Evolutionary conservation across 352 stramenopile species (phyloP).

Genomic region (Globisporangium nagaii): DNA sequence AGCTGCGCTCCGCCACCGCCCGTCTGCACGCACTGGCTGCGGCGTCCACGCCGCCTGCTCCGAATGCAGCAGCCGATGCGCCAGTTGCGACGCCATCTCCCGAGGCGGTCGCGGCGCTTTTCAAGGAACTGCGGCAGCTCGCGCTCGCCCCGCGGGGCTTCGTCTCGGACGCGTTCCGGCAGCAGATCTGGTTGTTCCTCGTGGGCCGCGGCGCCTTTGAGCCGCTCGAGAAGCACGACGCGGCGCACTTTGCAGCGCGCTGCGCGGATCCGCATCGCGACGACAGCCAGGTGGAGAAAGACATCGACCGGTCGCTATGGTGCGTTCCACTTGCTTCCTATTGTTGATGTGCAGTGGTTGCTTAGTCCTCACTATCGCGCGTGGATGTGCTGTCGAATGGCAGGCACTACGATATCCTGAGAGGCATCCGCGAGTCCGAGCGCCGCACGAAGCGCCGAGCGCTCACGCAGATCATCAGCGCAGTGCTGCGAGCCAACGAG

Average conservation of each 20-base stretch:
- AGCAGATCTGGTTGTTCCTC: slow-evolving; percentile 60
- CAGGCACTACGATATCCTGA: slow-evolving; percentile 72
- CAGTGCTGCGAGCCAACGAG: slow-evolving; percentile 35
- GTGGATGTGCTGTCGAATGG: not conserved
- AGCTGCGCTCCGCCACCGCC: slow-evolving; percentile 30
- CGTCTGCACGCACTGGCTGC: slow-evolving; percentile 20
- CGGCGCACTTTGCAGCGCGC: slow-evolving; percentile 7
- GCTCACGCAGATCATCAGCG: slow-evolving; percentile 58
- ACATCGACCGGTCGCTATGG: slow-evolving; percentile 83
- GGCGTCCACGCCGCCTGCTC: not conserved
- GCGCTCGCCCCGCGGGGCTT: slow-evolving; percentile 52
- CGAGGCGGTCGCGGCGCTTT: slow-evolving; percentile 11
- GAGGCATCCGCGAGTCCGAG: slow-evolving; percentile 54
- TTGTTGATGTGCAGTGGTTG: not conserved
- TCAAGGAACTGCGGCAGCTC: slow-evolving; percentile 53
- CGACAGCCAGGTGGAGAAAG: slow-evolving; percentile 69
- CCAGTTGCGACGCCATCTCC: slow-evolving; percentile 2
- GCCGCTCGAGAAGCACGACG: slow-evolving; percentile 8
- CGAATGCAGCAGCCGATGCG: slow-evolving; percentile 16
- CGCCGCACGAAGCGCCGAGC: slow-evolving; percentile 48
- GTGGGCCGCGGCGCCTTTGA: slow-evolving; percentile 20
- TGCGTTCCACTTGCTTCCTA: not conserved
- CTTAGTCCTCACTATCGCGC: too few relatives aligned
- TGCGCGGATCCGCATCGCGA: slow-evolving; percentile 36
- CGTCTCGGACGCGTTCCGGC: slow-evolving; percentile 49